Evolutionary conservation across 148 eudicot species (phyloP).

Genomic region (Rhododendron griersonianum): DNA sequence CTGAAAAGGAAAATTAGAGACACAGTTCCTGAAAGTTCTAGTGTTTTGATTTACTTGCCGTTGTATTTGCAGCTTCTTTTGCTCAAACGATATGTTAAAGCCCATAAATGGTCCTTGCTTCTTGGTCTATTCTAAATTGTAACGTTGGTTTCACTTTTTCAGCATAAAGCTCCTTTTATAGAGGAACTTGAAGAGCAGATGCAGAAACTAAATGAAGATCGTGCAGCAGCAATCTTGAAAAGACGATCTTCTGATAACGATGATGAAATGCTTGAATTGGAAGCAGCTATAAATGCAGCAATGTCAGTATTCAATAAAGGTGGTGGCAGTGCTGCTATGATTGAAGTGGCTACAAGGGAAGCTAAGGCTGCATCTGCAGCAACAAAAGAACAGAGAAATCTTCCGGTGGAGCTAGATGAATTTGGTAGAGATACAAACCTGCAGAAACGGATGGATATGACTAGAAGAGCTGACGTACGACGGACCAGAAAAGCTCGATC

Average conservation of each 20-base stretch:
- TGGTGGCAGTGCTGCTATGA: conserved; percentile 34
- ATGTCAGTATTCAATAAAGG: conserved; percentile 52
- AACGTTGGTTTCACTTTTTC: conserved; percentile 17
- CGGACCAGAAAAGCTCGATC: conserved; percentile 52
- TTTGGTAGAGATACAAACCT: conserved; percentile 78
- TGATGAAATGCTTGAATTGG: conserved; percentile 78
- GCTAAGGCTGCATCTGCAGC: conserved; percentile 66
- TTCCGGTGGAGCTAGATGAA: conserved; percentile 75
- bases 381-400: conserved; percentile 39
- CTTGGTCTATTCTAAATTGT: not conserved
- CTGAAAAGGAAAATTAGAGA: not conserved
- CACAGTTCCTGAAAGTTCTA: not conserved
- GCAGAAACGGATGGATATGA: conserved; percentile 72
- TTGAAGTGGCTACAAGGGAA: conserved; percentile 66
- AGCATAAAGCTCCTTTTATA: conserved; percentile 91
- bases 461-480: conserved; percentile 69
- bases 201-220: conserved; percentile 85
- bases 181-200: conserved; percentile 95
- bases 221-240: conserved; percentile 58
- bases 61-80: not conserved
- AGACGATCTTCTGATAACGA: conserved; percentile 81
- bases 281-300: conserved; percentile 83
- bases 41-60: not conserved
- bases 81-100: not conserved
- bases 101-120: not conserved